Evolutionary conservation across 805 yeast species (phyloP), one percentile per base, ranked within the genome.

Genomic region (Tetrapisispora phaffii): DNA sequence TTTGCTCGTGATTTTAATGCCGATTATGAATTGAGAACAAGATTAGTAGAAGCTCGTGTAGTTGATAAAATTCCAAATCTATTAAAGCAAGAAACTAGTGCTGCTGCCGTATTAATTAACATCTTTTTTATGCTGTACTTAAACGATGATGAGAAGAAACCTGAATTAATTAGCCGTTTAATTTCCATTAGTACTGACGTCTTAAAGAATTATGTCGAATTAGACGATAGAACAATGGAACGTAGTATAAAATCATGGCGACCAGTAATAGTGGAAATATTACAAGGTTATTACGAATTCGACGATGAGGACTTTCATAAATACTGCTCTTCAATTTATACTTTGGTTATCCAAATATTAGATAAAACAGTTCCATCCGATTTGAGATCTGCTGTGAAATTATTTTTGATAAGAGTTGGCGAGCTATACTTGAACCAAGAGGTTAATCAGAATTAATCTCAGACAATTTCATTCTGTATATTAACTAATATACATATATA

Each of bases 31-130:
- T 70, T 93, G 54, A 72, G 99, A 51, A 82, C 85, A n/a, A 72
- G 93, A 54, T 69, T 93, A 35, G 89, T 94, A 81, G 85, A 87
- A 57, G 85, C 93, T 3, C 96, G 96, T 1, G 81, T 88, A 34
- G 90, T 89, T 66, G 95, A 87, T 57, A 82, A 89, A 58, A 73
- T 90, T 45, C 98, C 99, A 19, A 94, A 93, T 55, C 68, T 93
- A 55, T 69, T 89, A 55, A 85, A 85, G 55, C 98, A 94, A 65
- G 98, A 94, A 63, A 80, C 95, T 0, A 78, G 87, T 31, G 79
- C 96, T 0, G 82, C 95, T 1, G 90, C 95, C 1, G 95, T 88
- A 1, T 84, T 80, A 60, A 79, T 90, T 50, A 80, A 82, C 55
- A 74, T 89, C 39, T 72, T 85, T 71, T 85, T 90, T 72, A 74